Base-by-base conservation (phyloP, 768 basidiomycete species). In the Cubamyces lactineus region DNA sequence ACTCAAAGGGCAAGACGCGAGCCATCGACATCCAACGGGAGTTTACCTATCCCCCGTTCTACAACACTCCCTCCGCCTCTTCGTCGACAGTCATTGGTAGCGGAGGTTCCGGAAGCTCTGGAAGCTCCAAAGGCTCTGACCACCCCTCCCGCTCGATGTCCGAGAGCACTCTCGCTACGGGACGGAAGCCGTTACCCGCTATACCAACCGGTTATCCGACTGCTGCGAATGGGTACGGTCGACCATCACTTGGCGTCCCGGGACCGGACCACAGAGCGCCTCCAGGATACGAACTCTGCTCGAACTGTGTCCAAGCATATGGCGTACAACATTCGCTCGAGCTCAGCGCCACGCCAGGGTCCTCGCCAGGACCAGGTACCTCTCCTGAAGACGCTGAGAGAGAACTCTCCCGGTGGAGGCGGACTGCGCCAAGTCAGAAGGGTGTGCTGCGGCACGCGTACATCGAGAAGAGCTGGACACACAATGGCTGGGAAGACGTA, bases 211-310 rank as follows among this genome's bases (percentile, higher is more conserved):
- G 43, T 21, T 47, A 46, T 17, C 9, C 56, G 12, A n/a, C 8
- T 17, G 30, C 30, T 12, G 30, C 26, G 23, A 48, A 57, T 47
- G 56, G 56, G 16, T 15, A 12, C 17, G 26, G 17, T 12, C 49
- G 57, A 51, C 57, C 42, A n/a, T 58, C 46, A 41, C 56, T 42
- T 15, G 38, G 41, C 24, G 46, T 38, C 13, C 57, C 42, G 9
- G 55, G 59, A 8, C 51, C 50, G 39, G 59, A 69, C 49, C 59
- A 59, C 16, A 56, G 21, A 23, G 23, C 51, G 5, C 23, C 39
- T 7, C 34, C n/a, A 8, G 94, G 94, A 1, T 96, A 89, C 70
- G 95, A 97, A 72, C 84, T 97, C 30, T 98, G 95, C 72, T 80
- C 85, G 0, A 80, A 77, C 6, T 98, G 95, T 70, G 80, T 98